phyloP scores from a whole-genome alignment of 2,329 filamentous ascomycete species.

The Fusarium tupiense region DNA sequence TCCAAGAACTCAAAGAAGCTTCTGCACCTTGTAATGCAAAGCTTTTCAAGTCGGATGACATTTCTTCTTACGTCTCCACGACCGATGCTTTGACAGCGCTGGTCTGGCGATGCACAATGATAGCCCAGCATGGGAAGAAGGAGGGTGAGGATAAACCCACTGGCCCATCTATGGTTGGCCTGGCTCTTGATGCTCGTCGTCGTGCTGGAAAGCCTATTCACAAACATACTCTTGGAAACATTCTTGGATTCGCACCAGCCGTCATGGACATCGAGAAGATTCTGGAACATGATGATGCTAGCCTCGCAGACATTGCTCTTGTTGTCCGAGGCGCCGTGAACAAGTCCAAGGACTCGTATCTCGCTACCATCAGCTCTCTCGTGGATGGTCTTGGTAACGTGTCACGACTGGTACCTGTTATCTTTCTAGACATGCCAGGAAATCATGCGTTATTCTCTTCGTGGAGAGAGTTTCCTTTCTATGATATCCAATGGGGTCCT shows the following conservation, averaged over 20 bases:
- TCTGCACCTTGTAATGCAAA: not conserved
- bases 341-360: slow-evolving; percentile 1
- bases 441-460: slow-evolving; percentile 7
- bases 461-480: slow-evolving; percentile 16
- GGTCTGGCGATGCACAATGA: slow-evolving; percentile 14
- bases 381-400: not conserved
- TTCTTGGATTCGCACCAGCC: slow-evolving; percentile 10
- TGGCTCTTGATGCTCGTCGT: slow-evolving; percentile 11
- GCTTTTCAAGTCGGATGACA: not conserved
- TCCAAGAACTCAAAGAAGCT: not conserved
- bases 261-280: slow-evolving; percentile 5
- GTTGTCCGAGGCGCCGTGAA: not conserved
- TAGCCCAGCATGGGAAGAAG: not conserved
- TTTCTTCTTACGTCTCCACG: not conserved
- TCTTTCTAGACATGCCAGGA: slow-evolving; percentile 12
- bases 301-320: slow-evolving; percentile 4
- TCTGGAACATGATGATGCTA: not conserved
- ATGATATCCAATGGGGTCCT: slow-evolving; percentile 16
- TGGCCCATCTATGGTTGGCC: not conserved
- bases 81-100: slow-evolving; percentile 15
- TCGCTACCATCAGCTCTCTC: not conserved
- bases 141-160: not conserved
- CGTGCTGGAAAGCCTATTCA: slow-evolving; percentile 3
- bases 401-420: not conserved
- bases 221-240: slow-evolving; percentile 7